Evolutionary conservation across 495 filamentous ascomycete genomes (phyloP).

Genomic region (Lepidopterella palustris): DNA sequence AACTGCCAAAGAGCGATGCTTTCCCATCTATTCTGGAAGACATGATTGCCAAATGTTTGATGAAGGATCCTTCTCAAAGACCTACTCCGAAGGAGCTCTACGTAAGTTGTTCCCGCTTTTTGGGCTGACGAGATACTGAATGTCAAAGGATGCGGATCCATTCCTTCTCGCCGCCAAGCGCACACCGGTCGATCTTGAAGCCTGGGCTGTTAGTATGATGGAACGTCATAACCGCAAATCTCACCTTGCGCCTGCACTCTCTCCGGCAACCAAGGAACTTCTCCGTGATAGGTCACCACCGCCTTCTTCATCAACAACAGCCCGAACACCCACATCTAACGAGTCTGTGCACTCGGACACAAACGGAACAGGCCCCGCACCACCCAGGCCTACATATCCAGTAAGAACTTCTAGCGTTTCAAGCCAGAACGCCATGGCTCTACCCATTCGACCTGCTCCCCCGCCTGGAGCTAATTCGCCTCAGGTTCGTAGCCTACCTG

Average conservation of each 20-base stretch:
- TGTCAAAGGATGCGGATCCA: slow-evolving; percentile 68
- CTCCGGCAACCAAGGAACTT: slow-evolving; percentile 17
- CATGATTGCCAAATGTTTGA: slow-evolving; percentile 91
- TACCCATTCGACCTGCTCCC: slow-evolving; percentile 26
- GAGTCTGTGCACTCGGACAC: slow-evolving; percentile 6
- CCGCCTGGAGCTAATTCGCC: slow-evolving; percentile 10
- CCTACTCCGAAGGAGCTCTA: slow-evolving; percentile 86
- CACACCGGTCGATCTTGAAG: slow-evolving; percentile 81
- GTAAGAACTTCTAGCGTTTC: slow-evolving; percentile 24
- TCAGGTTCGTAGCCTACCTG: slow-evolving; percentile 7
- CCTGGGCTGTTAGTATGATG: slow-evolving; percentile 88
- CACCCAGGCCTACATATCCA: slow-evolving; percentile 24
- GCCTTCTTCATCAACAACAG: background rate
- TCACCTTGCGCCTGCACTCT: slow-evolving; percentile 49
- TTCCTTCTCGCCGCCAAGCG: slow-evolving; percentile 94
- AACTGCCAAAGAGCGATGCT: slow-evolving; percentile 89
- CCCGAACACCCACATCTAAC: background rate
- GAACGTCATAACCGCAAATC: slow-evolving; percentile 87
- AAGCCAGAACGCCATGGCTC: slow-evolving; percentile 26
- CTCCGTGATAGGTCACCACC: slow-evolving; percentile 21
- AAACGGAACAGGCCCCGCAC: slow-evolving; percentile 5
- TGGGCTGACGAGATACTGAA: background rate
- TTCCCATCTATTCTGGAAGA: slow-evolving; percentile 92
- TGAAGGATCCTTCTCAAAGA: slow-evolving; percentile 77
- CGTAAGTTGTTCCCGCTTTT: slow-evolving; percentile 39